Conservation (phyloP, 345 rosid genomes). For the Citrus inodora region DNA sequence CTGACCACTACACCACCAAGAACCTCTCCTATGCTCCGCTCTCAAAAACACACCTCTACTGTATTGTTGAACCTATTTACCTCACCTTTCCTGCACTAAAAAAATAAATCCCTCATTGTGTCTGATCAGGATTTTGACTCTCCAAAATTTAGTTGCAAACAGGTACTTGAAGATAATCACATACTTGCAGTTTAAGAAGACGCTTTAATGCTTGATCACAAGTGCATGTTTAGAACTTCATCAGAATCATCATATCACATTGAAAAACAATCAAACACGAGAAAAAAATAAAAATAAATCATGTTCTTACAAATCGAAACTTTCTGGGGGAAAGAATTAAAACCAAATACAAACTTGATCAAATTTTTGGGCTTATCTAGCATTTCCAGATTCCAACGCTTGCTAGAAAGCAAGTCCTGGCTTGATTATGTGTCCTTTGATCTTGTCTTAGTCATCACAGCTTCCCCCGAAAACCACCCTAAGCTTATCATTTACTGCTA, state of each 20-base stretch:
- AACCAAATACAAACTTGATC: not conserved
- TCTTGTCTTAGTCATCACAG: constrained; percentile 10
- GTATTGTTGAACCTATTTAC: too few species aligned
- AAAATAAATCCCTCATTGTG: too few species aligned
- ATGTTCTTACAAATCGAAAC: not conserved
- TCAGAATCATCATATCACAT: not conserved
- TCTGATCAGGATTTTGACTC: too few species aligned
- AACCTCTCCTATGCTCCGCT: too few species aligned
- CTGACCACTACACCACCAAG: too few species aligned
- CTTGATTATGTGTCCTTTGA: not conserved
- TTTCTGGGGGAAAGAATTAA: not conserved
- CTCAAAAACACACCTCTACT: too few species aligned
- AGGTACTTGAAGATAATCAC: too few species aligned
- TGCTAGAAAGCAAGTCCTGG: not conserved
- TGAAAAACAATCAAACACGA: too few species aligned
- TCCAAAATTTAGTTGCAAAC: too few species aligned
- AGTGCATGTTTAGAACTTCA: not conserved
- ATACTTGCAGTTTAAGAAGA: too few species aligned
- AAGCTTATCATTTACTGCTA: constrained; percentile 1
- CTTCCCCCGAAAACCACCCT: constrained; percentile 6
- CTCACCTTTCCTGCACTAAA: too few species aligned
- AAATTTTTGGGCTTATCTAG: not conserved
- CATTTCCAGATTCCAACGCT: constrained; percentile 1
- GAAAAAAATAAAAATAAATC: not conserved
- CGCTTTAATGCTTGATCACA: too few species aligned